Conservation (phyloP, 176 grass and related monocot species). For the Carex parvula region DNA sequence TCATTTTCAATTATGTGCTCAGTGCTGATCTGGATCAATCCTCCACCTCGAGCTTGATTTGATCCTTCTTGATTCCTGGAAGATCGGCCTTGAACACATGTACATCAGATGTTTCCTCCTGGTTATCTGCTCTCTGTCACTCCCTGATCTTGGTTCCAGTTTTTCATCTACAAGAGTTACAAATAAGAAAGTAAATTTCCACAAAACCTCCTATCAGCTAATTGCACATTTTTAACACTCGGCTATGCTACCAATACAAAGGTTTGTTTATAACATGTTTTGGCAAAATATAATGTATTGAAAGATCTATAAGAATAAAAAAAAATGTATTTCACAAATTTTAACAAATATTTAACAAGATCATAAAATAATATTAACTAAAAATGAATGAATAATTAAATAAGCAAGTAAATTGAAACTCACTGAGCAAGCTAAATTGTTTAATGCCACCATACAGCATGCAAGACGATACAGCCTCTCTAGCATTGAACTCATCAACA, state of each 20-base stretch:
- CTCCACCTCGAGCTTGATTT: background rate
- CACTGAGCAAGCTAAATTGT: background rate
- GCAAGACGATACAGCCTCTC: background rate
- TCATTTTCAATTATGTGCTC: background rate
- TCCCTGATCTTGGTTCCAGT: conserved; percentile 47
- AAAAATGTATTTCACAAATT: background rate
- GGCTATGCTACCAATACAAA: background rate
- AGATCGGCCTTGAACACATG: background rate
- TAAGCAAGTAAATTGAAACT: conserved; percentile 4
- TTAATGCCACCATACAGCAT: background rate
- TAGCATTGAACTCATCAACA: background rate
- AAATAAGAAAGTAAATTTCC: background rate
- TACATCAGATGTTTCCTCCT: background rate
- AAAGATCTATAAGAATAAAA: background rate
- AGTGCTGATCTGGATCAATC: background rate
- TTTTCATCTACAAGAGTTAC: conserved; percentile 39
- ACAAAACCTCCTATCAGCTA: background rate
- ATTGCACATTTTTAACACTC: background rate
- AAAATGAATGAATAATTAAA: background rate
- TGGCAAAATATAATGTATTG: background rate
- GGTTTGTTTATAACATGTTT: background rate
- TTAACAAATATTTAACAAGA: background rate
- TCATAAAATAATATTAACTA: background rate
- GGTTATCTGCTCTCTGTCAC: background rate
- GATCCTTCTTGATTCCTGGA: background rate